A percentile compares a stretch with the other conserved stretches of the same genome.
phyloP scores from a whole-genome alignment of 164 flowering plant species.

The Cinnamomum micranthum region DNA sequence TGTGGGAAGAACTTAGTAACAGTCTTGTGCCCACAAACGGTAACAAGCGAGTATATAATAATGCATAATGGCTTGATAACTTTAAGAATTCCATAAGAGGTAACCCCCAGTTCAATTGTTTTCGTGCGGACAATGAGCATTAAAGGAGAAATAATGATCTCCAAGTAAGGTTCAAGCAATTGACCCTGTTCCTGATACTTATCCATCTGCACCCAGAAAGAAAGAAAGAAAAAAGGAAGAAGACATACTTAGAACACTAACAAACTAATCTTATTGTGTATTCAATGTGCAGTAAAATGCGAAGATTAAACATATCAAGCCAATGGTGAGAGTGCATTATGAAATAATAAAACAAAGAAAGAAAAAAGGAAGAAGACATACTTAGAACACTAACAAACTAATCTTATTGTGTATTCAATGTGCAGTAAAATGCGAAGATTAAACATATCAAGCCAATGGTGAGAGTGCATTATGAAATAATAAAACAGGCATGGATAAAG shows the following conservation, averaged over 20 bases:
- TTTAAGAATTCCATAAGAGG: constrained; percentile 55
- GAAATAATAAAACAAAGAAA: background rate
- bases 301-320: background rate
- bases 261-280: background rate
- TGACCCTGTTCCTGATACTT: constrained; percentile 96
- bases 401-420: too few relatives aligned
- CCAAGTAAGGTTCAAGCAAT: constrained; percentile 85
- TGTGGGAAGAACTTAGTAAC: constrained; percentile 92
- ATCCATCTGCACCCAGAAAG: constrained; percentile 56
- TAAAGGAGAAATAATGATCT: constrained; percentile 77
- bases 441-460: background rate
- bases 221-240: background rate
- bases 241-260: background rate
- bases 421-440: background rate
- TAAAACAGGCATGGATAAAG: too few relatives aligned
- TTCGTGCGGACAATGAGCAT: constrained; percentile 75
- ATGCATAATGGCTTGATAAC: constrained; percentile 80
- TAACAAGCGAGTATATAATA: constrained; percentile 73
- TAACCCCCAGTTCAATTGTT: constrained; percentile 51
- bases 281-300: too few relatives aligned
- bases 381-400: background rate
- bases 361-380: too few relatives aligned
- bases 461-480: background rate
- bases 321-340: background rate
- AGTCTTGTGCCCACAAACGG: constrained; percentile 94